Base-by-base conservation (phyloP, 2,329 filamentous ascomycete genomes). In the Lasiodiplodia sp. region DNA sequence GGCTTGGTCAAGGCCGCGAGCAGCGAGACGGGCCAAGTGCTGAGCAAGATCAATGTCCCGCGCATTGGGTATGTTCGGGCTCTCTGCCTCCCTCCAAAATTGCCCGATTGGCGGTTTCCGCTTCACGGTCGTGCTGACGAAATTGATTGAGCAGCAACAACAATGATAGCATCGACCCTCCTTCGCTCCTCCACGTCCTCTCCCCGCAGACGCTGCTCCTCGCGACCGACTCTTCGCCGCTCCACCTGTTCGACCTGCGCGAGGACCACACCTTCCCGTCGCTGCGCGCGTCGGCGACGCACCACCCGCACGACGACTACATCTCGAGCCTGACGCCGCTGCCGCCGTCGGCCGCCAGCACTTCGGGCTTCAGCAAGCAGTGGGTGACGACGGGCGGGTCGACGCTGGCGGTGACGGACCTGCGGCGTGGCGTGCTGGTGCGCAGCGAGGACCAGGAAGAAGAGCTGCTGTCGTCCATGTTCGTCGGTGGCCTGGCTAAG, bases 391-490 rank as follows among this genome's bases (percentile, higher is more conserved):
- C 94, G 0, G 96, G 96, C 40, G 94, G 94, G 55, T 95, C 93
- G 1, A 98, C 95, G 0, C 83, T 99, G 23, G 93, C 94, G 1
- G 90, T 97, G 47, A 97, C 94, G 0, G 96, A 99, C 78, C 84
- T 97, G 55, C 89, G 95, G 28, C 87, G 92, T 58, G 95, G 95
- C 16, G 92, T 97, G 6, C 83, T 98, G 53, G 91, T 94, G 3
- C 91, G 91, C 69, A 97, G 93, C 72, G 96, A 97, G 76, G 94
- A 98, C 75, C 96, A 98, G 77, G 96, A 96, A 74, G 94, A 97
- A 72, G 93, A 98, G 80, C 83, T 98, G 69, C 85, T 97, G n/a
- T 92, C 91, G 75, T 91, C 92, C 1, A 84, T 89, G 57, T 92
- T 93, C 75, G 89, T 98, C 21, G 87, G 90, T 0, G 94, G 94